Evolutionary conservation across 1,139 yeast genomes (phyloP).

Genomic region (Keqinozyma sinolaborantium): DNA sequence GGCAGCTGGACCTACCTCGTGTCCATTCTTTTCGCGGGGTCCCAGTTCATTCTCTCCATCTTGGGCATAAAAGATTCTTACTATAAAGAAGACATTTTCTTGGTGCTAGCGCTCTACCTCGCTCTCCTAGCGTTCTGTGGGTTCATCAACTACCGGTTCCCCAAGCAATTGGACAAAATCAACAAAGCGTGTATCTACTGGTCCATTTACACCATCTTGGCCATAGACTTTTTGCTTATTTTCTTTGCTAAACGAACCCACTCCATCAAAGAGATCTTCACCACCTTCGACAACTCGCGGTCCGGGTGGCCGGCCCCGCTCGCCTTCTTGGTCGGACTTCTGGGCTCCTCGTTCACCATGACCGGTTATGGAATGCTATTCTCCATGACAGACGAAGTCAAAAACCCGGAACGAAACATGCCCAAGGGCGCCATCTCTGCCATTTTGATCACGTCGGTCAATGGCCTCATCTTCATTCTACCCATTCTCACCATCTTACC

Average conservation of each 20-base stretch:
- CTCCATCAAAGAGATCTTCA: conserved; percentile 55
- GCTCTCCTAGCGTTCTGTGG: conserved; percentile 57
- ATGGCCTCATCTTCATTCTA: conserved; percentile 68
- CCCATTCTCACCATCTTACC: conserved; percentile 73
- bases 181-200: conserved; percentile 67
- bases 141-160: conserved; percentile 56
- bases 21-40: conserved; percentile 69
- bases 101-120: conserved; percentile 56
- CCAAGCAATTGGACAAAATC: conserved; percentile 56
- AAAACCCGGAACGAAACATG: conserved; percentile 67
- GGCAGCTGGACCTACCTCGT: conserved; percentile 79
- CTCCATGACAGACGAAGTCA: conserved; percentile 80
- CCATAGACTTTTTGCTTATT: conserved; percentile 60
- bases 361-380: conserved; percentile 84
- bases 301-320: conserved; percentile 70
- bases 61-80: conserved; percentile 58
- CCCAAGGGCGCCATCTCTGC: conserved; percentile 76
- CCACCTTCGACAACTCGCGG: conserved; percentile 66
- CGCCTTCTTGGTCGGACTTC: conserved; percentile 72
- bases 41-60: conserved; percentile 65
- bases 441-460: conserved; percentile 57
- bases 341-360: conserved; percentile 73
- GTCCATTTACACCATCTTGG: conserved; percentile 70
- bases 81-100: conserved; percentile 53
- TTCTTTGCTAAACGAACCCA: conserved; percentile 60